phyloP scores from a whole-genome alignment of 1,284 basidiomycete species.

The Fomitiporia mediterranea region DNA sequence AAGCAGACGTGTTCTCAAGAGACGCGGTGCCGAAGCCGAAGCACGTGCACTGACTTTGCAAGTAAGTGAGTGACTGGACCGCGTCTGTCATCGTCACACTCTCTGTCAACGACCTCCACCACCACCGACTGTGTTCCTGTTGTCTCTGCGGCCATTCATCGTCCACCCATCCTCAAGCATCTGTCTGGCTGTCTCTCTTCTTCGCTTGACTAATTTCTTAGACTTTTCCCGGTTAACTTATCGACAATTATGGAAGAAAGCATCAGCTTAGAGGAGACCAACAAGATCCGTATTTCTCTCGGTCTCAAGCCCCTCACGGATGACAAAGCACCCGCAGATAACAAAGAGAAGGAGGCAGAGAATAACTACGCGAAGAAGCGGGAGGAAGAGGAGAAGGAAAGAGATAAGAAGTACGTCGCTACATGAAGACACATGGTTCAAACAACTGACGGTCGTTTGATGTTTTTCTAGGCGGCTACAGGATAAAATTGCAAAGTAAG shows the following conservation, averaged over 20 bases:
- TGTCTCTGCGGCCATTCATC: neutral
- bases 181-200: too few relatives aligned
- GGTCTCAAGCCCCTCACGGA: conserved; percentile 93
- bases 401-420: conserved; percentile 64
- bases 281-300: conserved; percentile 91
- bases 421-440: conserved; percentile 3
- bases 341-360: conserved; percentile 78
- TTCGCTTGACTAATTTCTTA: neutral
- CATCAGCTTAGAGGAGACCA: conserved; percentile 95
- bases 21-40: too few relatives aligned
- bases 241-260: conserved; percentile 66
- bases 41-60: neutral
- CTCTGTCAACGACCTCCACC: conserved; percentile 1
- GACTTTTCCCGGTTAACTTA: neutral
- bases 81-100: neutral
- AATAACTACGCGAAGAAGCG: conserved; percentile 76
- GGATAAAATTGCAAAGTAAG: conserved; percentile 87
- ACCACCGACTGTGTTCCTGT: neutral
- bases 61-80: neutral
- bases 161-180: too few relatives aligned
- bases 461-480: conserved; percentile 54
- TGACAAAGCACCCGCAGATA: conserved; percentile 58
- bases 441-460: conserved; percentile 3
- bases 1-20: too few relatives aligned
- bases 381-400: conserved; percentile 65